phyloP scores from a whole-genome alignment of 176 grass and related monocot species.

The Dendrocalamus sinicus region DNA sequence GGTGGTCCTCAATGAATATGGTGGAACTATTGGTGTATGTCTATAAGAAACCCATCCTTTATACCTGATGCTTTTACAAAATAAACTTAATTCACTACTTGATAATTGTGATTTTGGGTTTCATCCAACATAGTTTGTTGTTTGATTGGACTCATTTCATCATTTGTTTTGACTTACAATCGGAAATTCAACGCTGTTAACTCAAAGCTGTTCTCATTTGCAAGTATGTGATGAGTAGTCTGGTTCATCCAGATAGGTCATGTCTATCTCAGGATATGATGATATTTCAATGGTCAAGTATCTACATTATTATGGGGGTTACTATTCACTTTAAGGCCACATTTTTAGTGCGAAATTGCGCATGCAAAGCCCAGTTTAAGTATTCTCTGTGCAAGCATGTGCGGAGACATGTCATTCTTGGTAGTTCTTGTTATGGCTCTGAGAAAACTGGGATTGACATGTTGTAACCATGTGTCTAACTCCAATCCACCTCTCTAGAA shows the following conservation, averaged over 20 bases:
- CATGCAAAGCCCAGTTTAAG: background rate
- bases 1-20: slow-evolving; percentile 98
- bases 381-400: background rate
- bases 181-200: background rate
- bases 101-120: slow-evolving; percentile 17
- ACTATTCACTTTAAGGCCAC: background rate
- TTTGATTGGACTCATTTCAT: background rate
- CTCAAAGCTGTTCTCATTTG: background rate
- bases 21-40: slow-evolving; percentile 96
- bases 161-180: background rate
- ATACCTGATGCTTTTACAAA: slow-evolving; percentile 38
- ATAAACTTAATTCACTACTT: background rate
- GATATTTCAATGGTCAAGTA: slow-evolving; percentile 20
- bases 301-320: background rate
- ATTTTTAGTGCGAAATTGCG: background rate
- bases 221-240: background rate
- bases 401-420: background rate
- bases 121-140: slow-evolving; percentile 10
- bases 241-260: background rate
- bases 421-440: background rate
- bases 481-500: background rate
- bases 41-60: slow-evolving; percentile 40
- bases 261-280: background rate
- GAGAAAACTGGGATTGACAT: background rate
- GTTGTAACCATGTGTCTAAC: background rate